Evolutionary conservation across 2,329 filamentous ascomycete genomes (phyloP).

Genomic region (Apiospora kogelbergensis): DNA sequence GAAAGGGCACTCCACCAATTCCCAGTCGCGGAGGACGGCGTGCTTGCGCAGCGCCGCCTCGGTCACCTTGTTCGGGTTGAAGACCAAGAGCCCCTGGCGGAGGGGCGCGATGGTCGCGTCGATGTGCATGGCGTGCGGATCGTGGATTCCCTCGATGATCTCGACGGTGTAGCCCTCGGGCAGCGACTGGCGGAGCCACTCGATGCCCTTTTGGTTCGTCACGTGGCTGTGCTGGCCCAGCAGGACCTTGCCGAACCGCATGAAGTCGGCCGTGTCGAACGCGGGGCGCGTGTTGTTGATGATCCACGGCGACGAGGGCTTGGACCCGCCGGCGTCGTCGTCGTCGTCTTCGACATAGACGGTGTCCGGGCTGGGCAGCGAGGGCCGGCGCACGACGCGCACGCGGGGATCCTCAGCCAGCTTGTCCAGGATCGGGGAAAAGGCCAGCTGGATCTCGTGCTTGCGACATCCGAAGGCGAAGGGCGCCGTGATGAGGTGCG

Average conservation of each 20-base stretch:
- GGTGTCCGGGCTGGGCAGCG: not conserved
- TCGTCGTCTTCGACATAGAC: not conserved
- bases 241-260: constrained; percentile 32
- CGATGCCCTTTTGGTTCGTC: constrained; percentile 31
- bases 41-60: not conserved
- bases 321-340: not conserved
- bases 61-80: not conserved
- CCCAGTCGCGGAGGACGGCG: not conserved
- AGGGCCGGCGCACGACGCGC: not conserved
- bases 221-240: constrained; percentile 33
- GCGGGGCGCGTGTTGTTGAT: constrained; percentile 34
- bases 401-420: not conserved
- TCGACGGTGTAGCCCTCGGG: not conserved
- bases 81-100: not conserved
- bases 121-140: not conserved
- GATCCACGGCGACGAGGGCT: constrained; percentile 22
- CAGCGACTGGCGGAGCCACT: constrained; percentile 22
- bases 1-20: not conserved
- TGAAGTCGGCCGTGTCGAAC: constrained; percentile 35
- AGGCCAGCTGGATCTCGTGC: not conserved
- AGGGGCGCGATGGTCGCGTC: not conserved
- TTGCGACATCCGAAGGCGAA: not conserved
- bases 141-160: not conserved
- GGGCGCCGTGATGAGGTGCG: not conserved
- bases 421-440: not conserved